Evolutionary conservation across 1,139 yeast species (phyloP), one percentile per base, ranked within the genome.

Genomic region (Diutina neorugosa): DNA sequence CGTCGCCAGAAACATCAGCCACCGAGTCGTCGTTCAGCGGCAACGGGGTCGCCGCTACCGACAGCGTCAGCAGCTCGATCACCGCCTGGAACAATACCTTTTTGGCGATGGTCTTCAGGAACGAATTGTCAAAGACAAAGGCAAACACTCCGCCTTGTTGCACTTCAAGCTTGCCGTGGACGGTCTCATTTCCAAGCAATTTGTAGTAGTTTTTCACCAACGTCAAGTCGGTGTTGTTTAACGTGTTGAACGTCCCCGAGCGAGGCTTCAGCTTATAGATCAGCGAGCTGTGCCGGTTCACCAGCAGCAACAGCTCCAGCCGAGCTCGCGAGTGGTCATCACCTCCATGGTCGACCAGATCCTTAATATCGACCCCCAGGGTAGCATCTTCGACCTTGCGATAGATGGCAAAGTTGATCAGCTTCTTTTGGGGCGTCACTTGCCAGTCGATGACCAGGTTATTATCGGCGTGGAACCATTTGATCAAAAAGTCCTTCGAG

Each of bases 111-210:
- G 85, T 88, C 62, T 88, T 89, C 44, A 96, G 85, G 60, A 91
- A 89, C 1, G 96, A 86, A 66, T 93, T 93, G 67, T 93, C 98
- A 64, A 93, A 85, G 18, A 93, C 85, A 63, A 93, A 85, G 0
- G 97, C 98, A 69, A 80, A 86, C 64, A 83, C 78, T 1, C 88
- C 87, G 11, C 82, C 84, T 40, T 71, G 69, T 2, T 67, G 64
- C 1, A 84, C 84, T 20, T 74, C 75, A 57, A 84, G 74, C 42
- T 76, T 71, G 0, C 94, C 96, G 54, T 80, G 82, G 52, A 77
- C 77, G 62, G 82, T 66, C 58, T 81, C 83, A 57, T 81, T 82
- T 57, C 71, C 75, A 62, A 59, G 80, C 77, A 63, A 76, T 56
- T 63, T 63, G 55, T 60, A 58, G 61, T 75, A 74, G 56, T 73